Percentiles rank a stretch among this genome's conserved stretches.
phyloP scores from a whole-genome alignment of 768 basidiomycete genomes.

The Podaxis sp. region DNA sequence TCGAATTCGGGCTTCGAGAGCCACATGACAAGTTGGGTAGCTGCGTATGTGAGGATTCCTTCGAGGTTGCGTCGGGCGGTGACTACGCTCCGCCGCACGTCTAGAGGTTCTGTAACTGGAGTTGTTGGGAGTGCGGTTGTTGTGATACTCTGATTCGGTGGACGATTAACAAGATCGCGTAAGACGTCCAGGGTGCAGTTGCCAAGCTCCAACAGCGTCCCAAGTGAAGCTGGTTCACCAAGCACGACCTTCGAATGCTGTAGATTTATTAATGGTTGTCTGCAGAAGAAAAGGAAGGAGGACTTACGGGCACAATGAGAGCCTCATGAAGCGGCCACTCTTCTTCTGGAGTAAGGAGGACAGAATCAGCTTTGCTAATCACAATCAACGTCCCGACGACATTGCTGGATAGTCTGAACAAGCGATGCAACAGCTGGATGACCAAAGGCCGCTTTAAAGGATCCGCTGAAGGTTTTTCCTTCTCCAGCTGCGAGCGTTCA shows the following conservation, averaged over 20 bases:
- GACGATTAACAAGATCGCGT: conserved; percentile 61
- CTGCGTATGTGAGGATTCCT: conserved; percentile 64
- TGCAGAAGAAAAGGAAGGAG: neutral
- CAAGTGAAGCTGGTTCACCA: conserved; percentile 80
- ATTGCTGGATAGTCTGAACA: conserved; percentile 71
- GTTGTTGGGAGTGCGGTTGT: conserved; percentile 26
- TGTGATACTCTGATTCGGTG: conserved; percentile 55
- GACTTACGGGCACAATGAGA: conserved; percentile 70
- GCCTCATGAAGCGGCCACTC: conserved; percentile 74
- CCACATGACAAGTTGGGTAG: conserved; percentile 80
- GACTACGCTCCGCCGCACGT: conserved; percentile 57
- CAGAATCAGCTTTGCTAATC: conserved; percentile 67
- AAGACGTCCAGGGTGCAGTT: conserved; percentile 77
- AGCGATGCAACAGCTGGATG: conserved; percentile 65
- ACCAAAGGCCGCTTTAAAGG: conserved; percentile 70
- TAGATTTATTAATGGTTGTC: conserved; percentile 2
- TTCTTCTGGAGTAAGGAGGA: conserved; percentile 62
- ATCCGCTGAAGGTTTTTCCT: conserved; percentile 61
- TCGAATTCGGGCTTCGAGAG: conserved; percentile 73
- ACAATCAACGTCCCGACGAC: conserved; percentile 69
- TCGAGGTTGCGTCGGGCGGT: conserved; percentile 67
- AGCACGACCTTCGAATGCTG: conserved; percentile 86
- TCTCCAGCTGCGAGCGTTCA: conserved; percentile 69
- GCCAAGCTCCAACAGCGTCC: conserved; percentile 84
- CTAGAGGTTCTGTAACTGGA: conserved; percentile 35